Conservation (phyloP, 176 grass and related monocot species). For the Puccinellia tenuiflora region DNA sequence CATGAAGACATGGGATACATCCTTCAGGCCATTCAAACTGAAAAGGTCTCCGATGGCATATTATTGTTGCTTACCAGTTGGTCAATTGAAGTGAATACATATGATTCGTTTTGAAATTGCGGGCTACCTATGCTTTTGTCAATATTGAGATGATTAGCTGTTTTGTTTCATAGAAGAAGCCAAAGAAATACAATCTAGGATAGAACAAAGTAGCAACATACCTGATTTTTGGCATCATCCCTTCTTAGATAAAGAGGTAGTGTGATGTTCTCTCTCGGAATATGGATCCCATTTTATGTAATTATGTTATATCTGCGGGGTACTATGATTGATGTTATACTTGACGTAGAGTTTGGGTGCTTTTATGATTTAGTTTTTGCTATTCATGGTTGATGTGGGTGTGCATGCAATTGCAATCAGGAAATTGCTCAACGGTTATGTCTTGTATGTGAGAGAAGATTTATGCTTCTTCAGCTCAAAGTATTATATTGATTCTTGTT, state of each 20-base stretch:
- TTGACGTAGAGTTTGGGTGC: not conserved
- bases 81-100: not conserved
- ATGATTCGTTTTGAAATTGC: not conserved
- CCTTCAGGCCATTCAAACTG: slow-evolving; percentile 67
- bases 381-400: not conserved
- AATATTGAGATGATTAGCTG: slow-evolving; percentile 7
- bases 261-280: not conserved
- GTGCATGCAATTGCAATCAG: not conserved
- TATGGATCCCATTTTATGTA: not conserved
- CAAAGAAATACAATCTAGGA: slow-evolving; percentile 67
- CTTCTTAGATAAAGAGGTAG: slow-evolving; percentile 71
- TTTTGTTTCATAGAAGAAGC: slow-evolving; percentile 71
- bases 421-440: not conserved
- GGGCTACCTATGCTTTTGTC: not conserved
- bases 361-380: not conserved
- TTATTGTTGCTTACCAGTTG: slow-evolving; percentile 10
- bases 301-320: not conserved
- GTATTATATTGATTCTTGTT: not conserved
- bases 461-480: slow-evolving; percentile 9
- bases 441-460: not conserved
- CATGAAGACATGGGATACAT: slow-evolving; percentile 90
- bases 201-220: slow-evolving; percentile 32
- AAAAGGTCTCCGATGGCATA: slow-evolving; percentile 45
- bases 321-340: not conserved
- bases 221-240: slow-evolving; percentile 44